phyloP scores from a whole-genome alignment of 2,329 filamentous ascomycete genomes.

The Neonectria faginata region DNA sequence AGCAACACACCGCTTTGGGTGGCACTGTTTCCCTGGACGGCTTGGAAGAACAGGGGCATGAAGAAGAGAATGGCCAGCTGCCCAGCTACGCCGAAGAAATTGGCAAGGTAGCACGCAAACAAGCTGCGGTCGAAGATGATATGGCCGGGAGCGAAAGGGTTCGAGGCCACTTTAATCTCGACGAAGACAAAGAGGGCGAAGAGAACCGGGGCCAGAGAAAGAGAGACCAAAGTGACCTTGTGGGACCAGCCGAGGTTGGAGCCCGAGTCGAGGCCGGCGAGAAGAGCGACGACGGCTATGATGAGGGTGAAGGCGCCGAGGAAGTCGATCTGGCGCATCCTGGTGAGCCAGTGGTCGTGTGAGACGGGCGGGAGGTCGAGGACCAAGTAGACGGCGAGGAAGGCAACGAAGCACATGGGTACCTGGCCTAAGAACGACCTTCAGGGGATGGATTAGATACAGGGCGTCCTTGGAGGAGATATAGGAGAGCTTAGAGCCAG shows the following conservation, averaged over 20 bases:
- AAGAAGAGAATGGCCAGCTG: conserved; percentile 73
- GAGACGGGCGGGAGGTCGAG: conserved; percentile 72
- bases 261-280: conserved; percentile 78
- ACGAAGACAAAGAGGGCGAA: conserved; percentile 76
- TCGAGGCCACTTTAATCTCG: conserved; percentile 73
- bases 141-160: conserved; percentile 81
- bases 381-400: conserved; percentile 70
- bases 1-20: conserved; percentile 73
- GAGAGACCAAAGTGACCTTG: conserved; percentile 66
- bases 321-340: conserved; percentile 78
- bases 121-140: conserved; percentile 77
- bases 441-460: conserved; percentile 13
- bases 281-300: conserved; percentile 71
- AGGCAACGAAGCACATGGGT: conserved; percentile 75
- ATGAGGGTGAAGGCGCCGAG: conserved; percentile 76
- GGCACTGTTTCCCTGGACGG: conserved; percentile 72
- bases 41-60: conserved; percentile 83
- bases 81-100: conserved; percentile 77
- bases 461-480: background rate
- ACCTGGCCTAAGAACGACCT: conserved; percentile 79
- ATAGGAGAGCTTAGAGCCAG: too few species aligned
- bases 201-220: conserved; percentile 67
- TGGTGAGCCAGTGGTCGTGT: conserved; percentile 73
- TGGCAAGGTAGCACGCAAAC: conserved; percentile 75
- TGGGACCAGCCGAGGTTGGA: conserved; percentile 77